These are phyloP conservation scores for Funneliformis geosporum DNA, from an alignment of 192 early-diverging fungal genomes.

Conservation along the genomic window DNA sequence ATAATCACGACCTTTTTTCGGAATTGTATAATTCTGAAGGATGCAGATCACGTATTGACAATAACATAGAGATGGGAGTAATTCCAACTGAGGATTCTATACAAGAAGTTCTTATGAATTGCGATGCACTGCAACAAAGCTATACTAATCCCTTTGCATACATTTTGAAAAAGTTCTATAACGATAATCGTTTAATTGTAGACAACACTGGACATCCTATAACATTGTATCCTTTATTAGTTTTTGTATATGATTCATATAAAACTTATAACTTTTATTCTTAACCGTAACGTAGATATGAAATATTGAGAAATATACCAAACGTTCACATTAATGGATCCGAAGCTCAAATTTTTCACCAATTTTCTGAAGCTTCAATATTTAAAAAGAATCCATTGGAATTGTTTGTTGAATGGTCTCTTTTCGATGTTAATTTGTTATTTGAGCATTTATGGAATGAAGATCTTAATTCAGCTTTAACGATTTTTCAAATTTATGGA, in stretches of 20 bases:
- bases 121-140: background rate
- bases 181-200: background rate
- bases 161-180: background rate
- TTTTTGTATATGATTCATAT: background rate
- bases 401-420: background rate
- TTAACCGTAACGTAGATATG: background rate
- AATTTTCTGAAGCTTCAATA: background rate
- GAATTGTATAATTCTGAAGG: background rate
- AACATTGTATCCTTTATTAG: constrained; percentile 6
- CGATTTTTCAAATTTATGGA: background rate
- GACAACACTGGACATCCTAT: background rate
- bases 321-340: too few species aligned
- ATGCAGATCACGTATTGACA: background rate
- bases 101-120: background rate
- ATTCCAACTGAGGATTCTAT: background rate
- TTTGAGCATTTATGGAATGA: background rate
- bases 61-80: background rate
- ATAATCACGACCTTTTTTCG: constrained; percentile 14
- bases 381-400: background rate
- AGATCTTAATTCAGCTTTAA: background rate
- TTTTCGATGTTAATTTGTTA: background rate
- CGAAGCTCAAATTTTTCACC: background rate
- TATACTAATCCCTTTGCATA: background rate
- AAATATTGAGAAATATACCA: constrained; percentile 17
- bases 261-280: background rate